Base-by-base conservation (phyloP, 2,329 filamentous ascomycete species). In the Fusarium fujikuroi region DNA sequence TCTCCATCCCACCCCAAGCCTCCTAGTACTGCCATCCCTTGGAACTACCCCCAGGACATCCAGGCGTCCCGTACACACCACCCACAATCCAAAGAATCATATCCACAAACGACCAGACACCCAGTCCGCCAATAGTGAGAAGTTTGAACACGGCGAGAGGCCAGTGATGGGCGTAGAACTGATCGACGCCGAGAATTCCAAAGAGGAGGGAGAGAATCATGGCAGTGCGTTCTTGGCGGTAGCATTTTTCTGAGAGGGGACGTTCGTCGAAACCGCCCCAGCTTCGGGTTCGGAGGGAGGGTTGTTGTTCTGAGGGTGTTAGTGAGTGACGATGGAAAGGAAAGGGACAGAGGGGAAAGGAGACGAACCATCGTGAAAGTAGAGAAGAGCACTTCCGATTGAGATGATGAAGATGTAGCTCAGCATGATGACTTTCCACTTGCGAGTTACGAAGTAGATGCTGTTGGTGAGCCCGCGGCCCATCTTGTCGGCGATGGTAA, bases 11-110 rank as follows among this genome's bases (percentile, higher is more conserved):
- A 32, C 25, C 28, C 23, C 18, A 37, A 18, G 10, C 49, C 7
- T 9, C 23, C 52, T 47, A 57, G 34, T 74, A 74, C 42, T 49
- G 39, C 64, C 72, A 70, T 11, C 52, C 66, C 30, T 42, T 40
- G n/a, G 69, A 50, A 42, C 72, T 63, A 6, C 72, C 72, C 18
- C 70, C 67, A 43, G 72, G 70, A 30, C 75, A 76, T 10, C 69
- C 73, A 49, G 72, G 70, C 25, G 70, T 77, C 10, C 69, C 64
- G 52, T 77, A 77, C 5, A 77, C 62, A 21, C 70, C 75, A 3
- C 74, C 75, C 1, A 75, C 66, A n/a, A 70, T 76, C 75, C 75
- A 77, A 30, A 77, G 65, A 54, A 77, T 60, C 40, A 69, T 57
- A 44, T 74, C 74, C n/a, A 77, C 18, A 1, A 72, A 30, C 14